Conservation (phyloP, 2,329 filamentous ascomycete genomes). For the Neopestalotiopsis sp. region DNA sequence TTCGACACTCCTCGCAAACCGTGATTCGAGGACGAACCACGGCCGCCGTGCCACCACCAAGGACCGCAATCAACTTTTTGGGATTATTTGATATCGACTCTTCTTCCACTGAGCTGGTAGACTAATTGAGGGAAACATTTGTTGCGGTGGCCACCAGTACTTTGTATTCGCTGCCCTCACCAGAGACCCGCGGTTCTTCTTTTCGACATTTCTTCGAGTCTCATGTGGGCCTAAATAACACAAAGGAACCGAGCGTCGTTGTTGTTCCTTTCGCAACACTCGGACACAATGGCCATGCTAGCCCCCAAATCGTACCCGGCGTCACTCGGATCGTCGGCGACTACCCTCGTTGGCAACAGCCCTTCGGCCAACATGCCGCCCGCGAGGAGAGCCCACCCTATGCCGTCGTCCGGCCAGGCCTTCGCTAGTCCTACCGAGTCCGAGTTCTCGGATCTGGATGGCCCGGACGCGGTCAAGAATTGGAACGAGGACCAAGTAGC, state of each 20-base stretch:
- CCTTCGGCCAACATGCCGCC: conserved; percentile 56
- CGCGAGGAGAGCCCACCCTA: conserved; percentile 55
- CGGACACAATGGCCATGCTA: conserved; percentile 72
- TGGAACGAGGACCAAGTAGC: conserved; percentile 94
- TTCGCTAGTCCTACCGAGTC: conserved; percentile 89
- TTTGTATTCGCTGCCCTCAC: background rate
- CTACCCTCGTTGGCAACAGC: conserved; percentile 50
- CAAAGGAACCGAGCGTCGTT: conserved; percentile 8
- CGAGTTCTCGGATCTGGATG: conserved; percentile 86
- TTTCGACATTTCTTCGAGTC: conserved; percentile 7
- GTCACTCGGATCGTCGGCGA: conserved; percentile 52
- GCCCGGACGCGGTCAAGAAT: conserved; percentile 75
- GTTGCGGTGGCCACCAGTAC: background rate
- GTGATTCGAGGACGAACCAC: background rate
- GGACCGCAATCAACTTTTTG: background rate
- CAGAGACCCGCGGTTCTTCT: background rate
- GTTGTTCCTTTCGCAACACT: conserved; percentile 11
- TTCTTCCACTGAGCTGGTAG: background rate
- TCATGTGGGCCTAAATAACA: conserved; percentile 26
- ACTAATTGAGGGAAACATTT: background rate
- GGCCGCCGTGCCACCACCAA: background rate
- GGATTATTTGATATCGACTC: background rate
- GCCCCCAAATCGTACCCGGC: conserved; percentile 75
- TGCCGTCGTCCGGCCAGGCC: conserved; percentile 55
- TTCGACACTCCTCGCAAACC: background rate